These are phyloP conservation scores for Saccharomycopsis oosterbeekiorum DNA, from an alignment of 805 yeast species.

Conservation along the genomic window DNA sequence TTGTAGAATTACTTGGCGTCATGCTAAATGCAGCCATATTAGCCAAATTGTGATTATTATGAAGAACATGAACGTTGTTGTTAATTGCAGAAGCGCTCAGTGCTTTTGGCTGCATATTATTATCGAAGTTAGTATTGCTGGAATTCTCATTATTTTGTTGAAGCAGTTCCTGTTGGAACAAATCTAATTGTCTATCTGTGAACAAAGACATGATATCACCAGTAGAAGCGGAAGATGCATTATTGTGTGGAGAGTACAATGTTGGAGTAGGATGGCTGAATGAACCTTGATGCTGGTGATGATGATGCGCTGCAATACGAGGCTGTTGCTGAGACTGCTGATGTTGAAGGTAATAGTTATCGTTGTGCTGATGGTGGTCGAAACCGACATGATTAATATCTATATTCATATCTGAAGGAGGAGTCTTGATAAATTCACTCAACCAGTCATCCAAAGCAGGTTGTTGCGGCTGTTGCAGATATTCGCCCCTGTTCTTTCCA, in stretches of 20 bases:
- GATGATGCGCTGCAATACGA: slow-evolving; percentile 21
- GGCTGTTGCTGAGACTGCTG: slow-evolving; percentile 24
- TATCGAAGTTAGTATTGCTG: neutral
- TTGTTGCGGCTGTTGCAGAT: slow-evolving; percentile 4
- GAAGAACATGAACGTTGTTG: neutral
- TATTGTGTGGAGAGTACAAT: neutral
- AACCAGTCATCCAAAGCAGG: slow-evolving; percentile 47
- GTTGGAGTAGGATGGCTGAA: slow-evolving; percentile 1
- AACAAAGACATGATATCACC: slow-evolving; percentile 51
- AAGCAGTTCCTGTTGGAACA: slow-evolving; percentile 38
- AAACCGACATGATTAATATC: slow-evolving; percentile 53
- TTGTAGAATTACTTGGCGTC: neutral
- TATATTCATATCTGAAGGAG: slow-evolving; percentile 45
- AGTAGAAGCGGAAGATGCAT: neutral
- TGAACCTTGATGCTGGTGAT: slow-evolving; percentile 24
- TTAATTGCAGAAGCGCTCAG: neutral
- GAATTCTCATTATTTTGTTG: neutral
- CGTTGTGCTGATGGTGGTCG: slow-evolving; percentile 9
- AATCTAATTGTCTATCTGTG: slow-evolving; percentile 55
- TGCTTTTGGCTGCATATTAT: neutral
- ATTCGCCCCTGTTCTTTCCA: neutral
- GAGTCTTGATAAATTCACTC: slow-evolving; percentile 58
- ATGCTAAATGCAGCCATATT: neutral
- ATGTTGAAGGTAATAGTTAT: slow-evolving; percentile 10
- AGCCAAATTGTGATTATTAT: neutral